These are phyloP conservation scores for Xylariomycetidae sp. DNA, from an alignment of 2,329 filamentous ascomycete genomes.

Conservation along the genomic window DNA sequence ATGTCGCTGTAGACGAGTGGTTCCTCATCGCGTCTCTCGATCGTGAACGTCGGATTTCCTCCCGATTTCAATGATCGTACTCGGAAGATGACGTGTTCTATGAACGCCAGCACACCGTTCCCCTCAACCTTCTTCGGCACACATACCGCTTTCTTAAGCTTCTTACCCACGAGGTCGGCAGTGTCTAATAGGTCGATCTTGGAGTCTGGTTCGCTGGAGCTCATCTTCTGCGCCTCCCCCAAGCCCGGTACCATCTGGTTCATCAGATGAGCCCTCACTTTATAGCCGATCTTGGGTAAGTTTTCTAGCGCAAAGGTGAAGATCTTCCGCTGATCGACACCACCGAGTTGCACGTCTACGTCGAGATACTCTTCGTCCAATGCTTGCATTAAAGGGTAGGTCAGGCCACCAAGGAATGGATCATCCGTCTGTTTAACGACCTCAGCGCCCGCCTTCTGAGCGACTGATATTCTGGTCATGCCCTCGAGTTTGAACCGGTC, in stretches of 20 bases:
- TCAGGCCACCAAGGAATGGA: constrained; percentile 65
- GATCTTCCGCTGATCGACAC: constrained; percentile 81
- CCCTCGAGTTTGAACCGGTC: constrained; percentile 74
- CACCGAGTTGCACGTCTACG: constrained; percentile 85
- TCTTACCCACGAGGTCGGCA: constrained; percentile 70
- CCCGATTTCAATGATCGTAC: constrained; percentile 57
- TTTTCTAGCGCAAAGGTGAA: constrained; percentile 82
- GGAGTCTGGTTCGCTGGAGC: constrained; percentile 64
- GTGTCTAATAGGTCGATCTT: constrained; percentile 93
- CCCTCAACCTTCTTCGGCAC: constrained; percentile 72
- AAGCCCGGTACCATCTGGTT: constrained; percentile 89
- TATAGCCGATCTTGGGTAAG: constrained; percentile 81
- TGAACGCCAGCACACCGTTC: constrained; percentile 82
- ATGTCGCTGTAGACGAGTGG: constrained; percentile 77
- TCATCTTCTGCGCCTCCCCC: constrained; percentile 84
- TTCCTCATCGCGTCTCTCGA: constrained; percentile 64
- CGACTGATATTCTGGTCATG: constrained; percentile 60
- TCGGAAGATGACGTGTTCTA: constrained; percentile 82
- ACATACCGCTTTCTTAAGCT: constrained; percentile 80
- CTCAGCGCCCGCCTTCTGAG: constrained; percentile 87
- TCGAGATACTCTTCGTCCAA: constrained; percentile 86
- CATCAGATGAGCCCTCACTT: constrained; percentile 63
- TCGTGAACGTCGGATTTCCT: constrained; percentile 58
- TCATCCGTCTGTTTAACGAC: constrained; percentile 89
- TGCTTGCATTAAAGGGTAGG: constrained; percentile 85